Base-by-base conservation (phyloP, 2,329 filamentous ascomycete genomes). In the Phialophora expanda region DNA sequence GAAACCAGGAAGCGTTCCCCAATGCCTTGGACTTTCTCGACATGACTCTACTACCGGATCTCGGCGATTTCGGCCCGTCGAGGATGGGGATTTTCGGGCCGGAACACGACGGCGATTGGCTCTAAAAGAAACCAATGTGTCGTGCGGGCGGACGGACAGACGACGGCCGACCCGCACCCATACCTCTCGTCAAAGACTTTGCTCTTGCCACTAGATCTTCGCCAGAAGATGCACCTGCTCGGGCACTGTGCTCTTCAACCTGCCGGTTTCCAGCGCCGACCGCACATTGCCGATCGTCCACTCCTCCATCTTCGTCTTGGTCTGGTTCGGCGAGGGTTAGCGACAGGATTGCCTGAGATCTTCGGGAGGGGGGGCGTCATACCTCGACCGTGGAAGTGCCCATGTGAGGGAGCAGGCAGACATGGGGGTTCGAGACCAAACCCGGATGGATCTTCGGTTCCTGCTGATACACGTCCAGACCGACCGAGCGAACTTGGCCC, bases 401-500 rank as follows among this genome's bases (percentile, higher is more conserved):
- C 90, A 95, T 91, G 77, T 96, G 92, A 60, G 92, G 92, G 46
- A 95, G 79, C 22, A 65, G 56, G 28, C 56, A 56, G 41, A 91
- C 90, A 71, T 87, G 85, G 1, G 86, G 86, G 74, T 94, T 93
- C n/a, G 81, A 79, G 12, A 93, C 71, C 51, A 96, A 80, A 0
- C 89, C 90, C 0, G 88, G 88, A 73, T 95, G 90, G 32, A 96
- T 80, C 62, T 86, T 82, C 0, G 92, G 92, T 77, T 96, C 92
- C 50, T 93, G 83, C 75, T 95, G 91, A 74, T 88, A 95, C 56
- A 96, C 92, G 75, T 95, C 92, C 8, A 96, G 82, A 1, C 92
- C 92, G n/a, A 82, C 88, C 8, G 87, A 89, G 70, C 83, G 83
- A 50, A 95, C 90, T 65, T 87, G 86, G 6, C 91, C 91, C 14